Evolutionary conservation across 192 early-diverging fungal genomes (phyloP).

Genomic region (Radiomyces spectabilis): DNA sequence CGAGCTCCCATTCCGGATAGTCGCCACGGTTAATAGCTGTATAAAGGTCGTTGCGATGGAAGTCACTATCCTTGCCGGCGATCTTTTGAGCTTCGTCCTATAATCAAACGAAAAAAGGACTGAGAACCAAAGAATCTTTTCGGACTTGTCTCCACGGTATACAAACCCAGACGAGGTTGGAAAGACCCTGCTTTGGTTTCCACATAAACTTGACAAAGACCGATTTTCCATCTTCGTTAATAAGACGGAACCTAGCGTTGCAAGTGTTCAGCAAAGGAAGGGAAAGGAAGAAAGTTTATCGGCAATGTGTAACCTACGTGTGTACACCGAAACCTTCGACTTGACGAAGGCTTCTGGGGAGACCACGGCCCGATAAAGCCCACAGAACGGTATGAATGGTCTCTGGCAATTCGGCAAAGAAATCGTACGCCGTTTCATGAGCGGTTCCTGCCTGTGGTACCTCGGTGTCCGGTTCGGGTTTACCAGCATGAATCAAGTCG

Average conservation of each 20-base stretch:
- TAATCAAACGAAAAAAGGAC: not conserved
- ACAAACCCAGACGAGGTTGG: slow-evolving; percentile 13
- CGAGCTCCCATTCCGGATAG: slow-evolving; percentile 37
- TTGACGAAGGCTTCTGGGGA: slow-evolving; percentile 29
- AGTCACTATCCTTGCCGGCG: slow-evolving; percentile 35
- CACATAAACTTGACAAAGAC: slow-evolving; percentile 41
- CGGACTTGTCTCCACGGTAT: too few species aligned
- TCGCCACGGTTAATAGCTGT: slow-evolving; percentile 22
- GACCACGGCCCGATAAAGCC: slow-evolving; percentile 33
- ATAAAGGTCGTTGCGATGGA: slow-evolving; percentile 30
- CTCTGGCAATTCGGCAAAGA: slow-evolving; percentile 31
- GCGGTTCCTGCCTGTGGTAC: slow-evolving; percentile 35
- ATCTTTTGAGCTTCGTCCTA: slow-evolving; percentile 35
- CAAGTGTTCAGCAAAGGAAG: too few species aligned
- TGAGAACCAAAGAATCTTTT: not conserved
- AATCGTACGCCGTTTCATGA: slow-evolving; percentile 34
- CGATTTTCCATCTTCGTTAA: slow-evolving; percentile 31
- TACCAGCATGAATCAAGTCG: slow-evolving; percentile 31
- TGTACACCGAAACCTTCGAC: slow-evolving; percentile 41
- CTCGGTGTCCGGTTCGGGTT: slow-evolving; percentile 34
- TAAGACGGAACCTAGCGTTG: slow-evolving; percentile 31
- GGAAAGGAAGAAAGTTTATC: not conserved
- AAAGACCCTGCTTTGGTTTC: slow-evolving; percentile 30
- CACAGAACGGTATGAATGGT: slow-evolving; percentile 31
- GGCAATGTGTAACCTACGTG: slow-evolving; percentile 22